Evolutionary conservation across 108 stramenopile genomes (phyloP).

Genomic region (Aurantiochytrium sp.): DNA sequence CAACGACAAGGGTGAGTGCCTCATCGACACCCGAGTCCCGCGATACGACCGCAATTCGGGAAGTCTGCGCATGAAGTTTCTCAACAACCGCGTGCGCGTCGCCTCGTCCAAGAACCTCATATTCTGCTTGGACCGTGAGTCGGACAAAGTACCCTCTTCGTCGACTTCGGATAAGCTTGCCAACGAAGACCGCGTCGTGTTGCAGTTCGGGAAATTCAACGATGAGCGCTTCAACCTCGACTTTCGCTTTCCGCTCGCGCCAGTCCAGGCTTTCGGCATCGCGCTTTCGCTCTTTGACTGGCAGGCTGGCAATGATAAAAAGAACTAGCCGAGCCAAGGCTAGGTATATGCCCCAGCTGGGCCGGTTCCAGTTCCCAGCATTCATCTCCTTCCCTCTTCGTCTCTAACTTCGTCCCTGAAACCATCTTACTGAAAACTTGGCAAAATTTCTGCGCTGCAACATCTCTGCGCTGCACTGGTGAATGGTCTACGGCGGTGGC

Average conservation of each 20-base stretch:
- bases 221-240: slow-evolving; percentile 19
- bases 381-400: too few relatives aligned
- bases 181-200: background rate
- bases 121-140: background rate
- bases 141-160: background rate
- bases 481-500: too few relatives aligned
- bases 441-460: too few relatives aligned
- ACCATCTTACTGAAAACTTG: too few relatives aligned
- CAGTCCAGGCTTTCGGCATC: slow-evolving; percentile 4
- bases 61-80: slow-evolving; percentile 3
- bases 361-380: too few relatives aligned
- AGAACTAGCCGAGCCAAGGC: background rate
- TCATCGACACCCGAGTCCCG: background rate
- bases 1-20: background rate
- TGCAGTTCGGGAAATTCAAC: background rate
- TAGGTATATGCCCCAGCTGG: too few relatives aligned
- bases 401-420: too few relatives aligned
- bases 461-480: too few relatives aligned
- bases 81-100: background rate
- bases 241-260: slow-evolving; percentile 13
- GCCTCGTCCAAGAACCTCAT: slow-evolving; percentile 23
- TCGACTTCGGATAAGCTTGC: too few relatives aligned
- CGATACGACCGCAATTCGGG: background rate
- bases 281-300: background rate
- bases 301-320: background rate